Conservation (phyloP, 1,139 yeast genomes). For the Taiozyma sp. region DNA sequence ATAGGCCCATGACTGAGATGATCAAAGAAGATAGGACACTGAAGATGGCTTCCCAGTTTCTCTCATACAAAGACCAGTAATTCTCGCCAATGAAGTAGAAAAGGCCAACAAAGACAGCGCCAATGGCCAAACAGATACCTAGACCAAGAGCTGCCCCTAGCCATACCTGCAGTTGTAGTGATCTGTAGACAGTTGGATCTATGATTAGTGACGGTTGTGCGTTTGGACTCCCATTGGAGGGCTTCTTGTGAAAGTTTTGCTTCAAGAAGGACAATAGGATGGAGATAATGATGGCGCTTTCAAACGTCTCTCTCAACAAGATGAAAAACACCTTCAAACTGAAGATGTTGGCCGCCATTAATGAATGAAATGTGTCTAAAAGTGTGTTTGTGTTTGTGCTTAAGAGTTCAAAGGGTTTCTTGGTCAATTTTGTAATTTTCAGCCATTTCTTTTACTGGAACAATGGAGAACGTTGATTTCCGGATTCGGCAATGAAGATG, state of each 20-base stretch:
- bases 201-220: slow-evolving; percentile 7
- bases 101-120: slow-evolving; percentile 76
- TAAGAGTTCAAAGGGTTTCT: too few species aligned
- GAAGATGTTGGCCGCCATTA: slow-evolving; percentile 9
- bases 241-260: slow-evolving; percentile 48
- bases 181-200: slow-evolving; percentile 47
- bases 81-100: slow-evolving; percentile 68
- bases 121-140: slow-evolving; percentile 60
- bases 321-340: slow-evolving; percentile 53
- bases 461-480: not conserved
- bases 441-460: not conserved
- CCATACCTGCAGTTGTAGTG: slow-evolving; percentile 67
- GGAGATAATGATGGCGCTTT: slow-evolving; percentile 78
- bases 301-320: slow-evolving; percentile 77
- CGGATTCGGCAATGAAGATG: not conserved
- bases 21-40: slow-evolving; percentile 68
- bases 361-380: not conserved
- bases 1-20: slow-evolving; percentile 79
- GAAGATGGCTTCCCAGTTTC: slow-evolving; percentile 84
- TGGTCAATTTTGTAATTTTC: not conserved
- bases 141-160: slow-evolving; percentile 62
- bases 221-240: not conserved
- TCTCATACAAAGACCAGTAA: slow-evolving; percentile 73
- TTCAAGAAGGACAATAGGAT: slow-evolving; percentile 78
- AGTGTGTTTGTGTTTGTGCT: not conserved